A percentile compares a stretch with the other conserved stretches of the same genome.
Conservation (phyloP, 2,329 filamentous ascomycete genomes). For the Diaporthe nobilis region DNA sequence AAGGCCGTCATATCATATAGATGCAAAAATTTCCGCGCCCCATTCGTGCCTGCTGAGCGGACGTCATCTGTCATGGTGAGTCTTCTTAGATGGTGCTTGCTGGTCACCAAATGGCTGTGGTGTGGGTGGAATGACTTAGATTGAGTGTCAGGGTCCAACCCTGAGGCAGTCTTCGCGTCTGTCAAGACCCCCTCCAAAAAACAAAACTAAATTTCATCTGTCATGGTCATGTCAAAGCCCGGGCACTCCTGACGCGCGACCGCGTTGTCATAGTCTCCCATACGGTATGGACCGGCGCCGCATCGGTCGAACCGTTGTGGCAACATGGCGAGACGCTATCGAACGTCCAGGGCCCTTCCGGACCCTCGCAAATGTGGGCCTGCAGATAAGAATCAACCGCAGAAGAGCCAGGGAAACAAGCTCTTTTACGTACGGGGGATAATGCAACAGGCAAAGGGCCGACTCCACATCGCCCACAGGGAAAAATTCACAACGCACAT, state of each 20-base stretch:
- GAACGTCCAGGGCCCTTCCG: constrained; percentile 4
- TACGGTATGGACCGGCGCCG: neutral
- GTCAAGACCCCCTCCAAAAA: too few species aligned
- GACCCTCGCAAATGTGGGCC: constrained; percentile 27
- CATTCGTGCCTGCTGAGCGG: neutral
- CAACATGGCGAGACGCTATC: constrained; percentile 30
- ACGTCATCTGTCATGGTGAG: neutral
- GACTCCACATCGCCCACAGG: constrained; percentile 22
- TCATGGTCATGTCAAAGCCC: constrained; percentile 2
- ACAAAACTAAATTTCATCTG: constrained; percentile 1
- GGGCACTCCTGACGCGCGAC: neutral
- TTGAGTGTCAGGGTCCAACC: neutral
- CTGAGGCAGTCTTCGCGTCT: neutral
- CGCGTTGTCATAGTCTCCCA: neutral
- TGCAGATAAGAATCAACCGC: constrained; percentile 9
- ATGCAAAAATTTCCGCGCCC: too few species aligned
- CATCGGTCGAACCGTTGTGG: constrained; percentile 29
- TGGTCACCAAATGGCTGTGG: too few species aligned
- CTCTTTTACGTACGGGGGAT: constrained; percentile 31
- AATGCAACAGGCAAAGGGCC: constrained; percentile 14
- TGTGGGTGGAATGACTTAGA: neutral
- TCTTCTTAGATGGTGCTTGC: neutral
- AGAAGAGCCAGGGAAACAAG: constrained; percentile 15
- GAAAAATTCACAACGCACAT: constrained; percentile 28
- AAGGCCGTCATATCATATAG: neutral